These are phyloP conservation scores for Suillus subaureus DNA, from an alignment of 768 basidiomycete genomes.

Conservation along the genomic window DNA sequence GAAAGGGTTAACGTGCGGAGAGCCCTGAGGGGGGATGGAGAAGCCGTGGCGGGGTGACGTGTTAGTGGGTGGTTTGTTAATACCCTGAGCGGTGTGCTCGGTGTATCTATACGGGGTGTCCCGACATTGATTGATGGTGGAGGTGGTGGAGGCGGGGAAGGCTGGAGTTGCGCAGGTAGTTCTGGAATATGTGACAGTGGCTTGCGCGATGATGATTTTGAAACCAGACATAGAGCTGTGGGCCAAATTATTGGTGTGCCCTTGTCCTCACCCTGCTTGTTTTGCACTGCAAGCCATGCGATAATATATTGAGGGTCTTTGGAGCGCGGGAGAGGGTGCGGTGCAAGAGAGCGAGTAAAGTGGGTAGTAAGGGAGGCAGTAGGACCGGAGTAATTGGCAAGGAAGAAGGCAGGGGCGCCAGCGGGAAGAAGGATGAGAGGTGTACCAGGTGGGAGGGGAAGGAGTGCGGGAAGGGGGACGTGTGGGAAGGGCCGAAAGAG, in stretches of 20 bases:
- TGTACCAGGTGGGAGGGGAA: constrained; percentile 57
- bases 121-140: constrained; percentile 34
- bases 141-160: constrained; percentile 46
- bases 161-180: constrained; percentile 63
- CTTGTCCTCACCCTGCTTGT: constrained; percentile 80
- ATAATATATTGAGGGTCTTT: constrained; percentile 51
- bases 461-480: constrained; percentile 44
- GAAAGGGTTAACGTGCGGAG: constrained; percentile 57
- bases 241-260: constrained; percentile 79
- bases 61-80: constrained; percentile 31
- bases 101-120: constrained; percentile 20
- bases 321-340: constrained; percentile 18
- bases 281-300: constrained; percentile 75
- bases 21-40: constrained; percentile 29
- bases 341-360: constrained; percentile 63
- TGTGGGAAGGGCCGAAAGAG: constrained; percentile 59
- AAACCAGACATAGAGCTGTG: constrained; percentile 55
- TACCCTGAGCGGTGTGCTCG: constrained; percentile 13
- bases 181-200: constrained; percentile 61
- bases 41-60: constrained; percentile 41
- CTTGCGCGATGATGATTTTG: constrained; percentile 40
- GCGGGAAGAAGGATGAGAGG: constrained; percentile 73
- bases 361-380: constrained; percentile 60
- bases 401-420: constrained; percentile 71
- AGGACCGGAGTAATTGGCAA: constrained; percentile 71